Percentiles rank a stretch among this genome's conserved stretches.
Conservation (phyloP, 441 rosid species). For the Pelargonium fulgidum region DNA sequence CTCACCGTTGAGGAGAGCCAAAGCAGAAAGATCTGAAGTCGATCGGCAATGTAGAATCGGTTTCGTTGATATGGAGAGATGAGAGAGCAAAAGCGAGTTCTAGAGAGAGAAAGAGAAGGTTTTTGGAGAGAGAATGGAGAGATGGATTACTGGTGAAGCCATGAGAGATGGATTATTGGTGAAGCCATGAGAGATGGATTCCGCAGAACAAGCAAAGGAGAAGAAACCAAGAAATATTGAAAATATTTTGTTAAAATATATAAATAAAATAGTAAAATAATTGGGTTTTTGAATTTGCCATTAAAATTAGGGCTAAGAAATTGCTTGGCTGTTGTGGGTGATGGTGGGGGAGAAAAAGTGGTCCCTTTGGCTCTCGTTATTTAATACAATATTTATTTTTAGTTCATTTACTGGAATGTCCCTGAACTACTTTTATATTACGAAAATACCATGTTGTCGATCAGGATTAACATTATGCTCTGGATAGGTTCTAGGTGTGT, state of each 20-base stretch:
- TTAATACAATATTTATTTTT: background rate
- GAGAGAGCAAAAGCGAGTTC: background rate
- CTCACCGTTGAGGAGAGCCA: constrained; percentile 38
- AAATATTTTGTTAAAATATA: constrained; percentile 16
- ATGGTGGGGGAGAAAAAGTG: constrained; percentile 48
- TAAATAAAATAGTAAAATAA: constrained; percentile 7
- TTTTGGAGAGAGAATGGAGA: constrained; percentile 28
- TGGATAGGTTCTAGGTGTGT: no score
- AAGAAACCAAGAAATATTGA: constrained; percentile 39
- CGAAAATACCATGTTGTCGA: background rate
- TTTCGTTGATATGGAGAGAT: constrained; percentile 22
- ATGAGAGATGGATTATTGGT: constrained; percentile 32
- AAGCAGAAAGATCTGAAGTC: constrained; percentile 18
- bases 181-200: constrained; percentile 38
- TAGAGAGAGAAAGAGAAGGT: constrained; percentile 16
- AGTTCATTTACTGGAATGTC: constrained; percentile 18
- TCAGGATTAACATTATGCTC: background rate
- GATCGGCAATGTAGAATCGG: constrained; percentile 31
- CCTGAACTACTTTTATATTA: constrained; percentile 18
- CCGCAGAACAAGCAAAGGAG: constrained; percentile 45
- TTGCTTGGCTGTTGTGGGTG: constrained; percentile 37
- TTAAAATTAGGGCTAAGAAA: constrained; percentile 20
- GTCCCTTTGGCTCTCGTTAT: constrained; percentile 35
- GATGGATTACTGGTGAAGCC: constrained; percentile 38
- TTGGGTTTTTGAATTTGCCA: constrained; percentile 12